Base-by-base conservation (phyloP, 768 basidiomycete genomes). In the Saitozyma podzolica region DNA sequence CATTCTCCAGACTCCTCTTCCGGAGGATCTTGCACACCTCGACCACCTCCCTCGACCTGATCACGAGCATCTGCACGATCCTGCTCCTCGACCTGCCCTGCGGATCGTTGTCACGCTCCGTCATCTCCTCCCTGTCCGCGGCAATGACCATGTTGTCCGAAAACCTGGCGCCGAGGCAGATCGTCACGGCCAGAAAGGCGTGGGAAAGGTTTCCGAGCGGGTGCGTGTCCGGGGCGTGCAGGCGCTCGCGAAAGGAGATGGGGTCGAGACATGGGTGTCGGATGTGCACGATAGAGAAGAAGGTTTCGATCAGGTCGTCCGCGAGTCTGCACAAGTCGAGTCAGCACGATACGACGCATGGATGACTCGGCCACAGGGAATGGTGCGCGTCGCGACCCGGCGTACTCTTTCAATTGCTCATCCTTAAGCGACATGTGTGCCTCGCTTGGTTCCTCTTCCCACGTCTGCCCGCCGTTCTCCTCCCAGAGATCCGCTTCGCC, bases 151-250 rank as follows among this genome's bases (percentile, higher is more conserved):
- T 88, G 74, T 95, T 91, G 71, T 96, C 93, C 4, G 91, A 92
- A 78, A 95, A 95, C 70, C 92, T 92, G 43, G 90, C 88, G 39
- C 93, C 93, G 89, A 90, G 94, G 0, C 92, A 90, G 56, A 96
- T 82, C 9, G 93, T 88, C 0, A 89, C 88, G 7, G 93, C 93
- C 55, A 95, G 84, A 19, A 93, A 82, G 6, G 88, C 42, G 40
- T 70, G 70, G 11, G 69, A 56, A 47, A 67, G 61, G 42, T 75
- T 65, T 52, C 78, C 72, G 47, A 67, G 70, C 40, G 79, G 74
- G 69, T 70, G 71, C 9, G 59, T 55, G 37, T 59, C 56, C 10
- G 69, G 64, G 8, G 62, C 49, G n/a, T 85, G 83, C 59, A 93
- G 84, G 16, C 88, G 87, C 49, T 83, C 83, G 61, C 90, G 89